phyloP scores from a whole-genome alignment of 2,329 filamentous ascomycete genomes.

The Keithomyces neogunnii region DNA sequence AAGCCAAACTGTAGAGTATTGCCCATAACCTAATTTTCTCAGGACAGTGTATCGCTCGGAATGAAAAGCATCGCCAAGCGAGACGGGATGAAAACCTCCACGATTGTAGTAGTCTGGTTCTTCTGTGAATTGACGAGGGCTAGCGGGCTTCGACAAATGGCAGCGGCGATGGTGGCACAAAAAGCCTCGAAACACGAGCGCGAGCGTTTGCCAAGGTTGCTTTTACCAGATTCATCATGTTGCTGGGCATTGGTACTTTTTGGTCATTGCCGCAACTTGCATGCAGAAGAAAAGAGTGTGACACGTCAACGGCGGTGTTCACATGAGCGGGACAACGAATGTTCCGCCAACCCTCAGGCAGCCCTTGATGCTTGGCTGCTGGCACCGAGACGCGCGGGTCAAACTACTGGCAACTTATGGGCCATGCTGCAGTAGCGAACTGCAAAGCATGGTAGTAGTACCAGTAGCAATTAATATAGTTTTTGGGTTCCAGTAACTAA shows the following conservation, averaged over 20 bases:
- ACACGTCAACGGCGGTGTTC: not conserved
- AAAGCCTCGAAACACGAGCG: not conserved
- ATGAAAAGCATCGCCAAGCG: conserved; percentile 1
- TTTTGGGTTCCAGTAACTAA: too few species aligned
- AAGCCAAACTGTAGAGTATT: conserved; percentile 16
- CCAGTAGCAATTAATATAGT: too few species aligned
- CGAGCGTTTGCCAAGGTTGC: not conserved
- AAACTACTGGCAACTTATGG: too few species aligned
- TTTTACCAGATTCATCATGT: not conserved
- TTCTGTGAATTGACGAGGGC: not conserved
- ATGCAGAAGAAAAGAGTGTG: not conserved
- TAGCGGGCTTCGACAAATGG: not conserved
- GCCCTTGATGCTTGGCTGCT: too few species aligned
- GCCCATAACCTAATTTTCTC: conserved; percentile 15
- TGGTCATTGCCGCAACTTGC: not conserved
- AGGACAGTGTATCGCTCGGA: conserved; percentile 19
- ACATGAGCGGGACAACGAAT: not conserved
- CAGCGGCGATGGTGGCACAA: not conserved
- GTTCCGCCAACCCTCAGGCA: too few species aligned
- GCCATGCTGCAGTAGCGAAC: too few species aligned
- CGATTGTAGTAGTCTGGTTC: not conserved
- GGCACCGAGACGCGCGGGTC: too few species aligned
- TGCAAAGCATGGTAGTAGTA: too few species aligned
- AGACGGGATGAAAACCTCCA: conserved; percentile 1
- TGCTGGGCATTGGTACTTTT: not conserved